Conservation (phyloP, 352 stramenopile species). For the Pseudoperonospora humuli region DNA sequence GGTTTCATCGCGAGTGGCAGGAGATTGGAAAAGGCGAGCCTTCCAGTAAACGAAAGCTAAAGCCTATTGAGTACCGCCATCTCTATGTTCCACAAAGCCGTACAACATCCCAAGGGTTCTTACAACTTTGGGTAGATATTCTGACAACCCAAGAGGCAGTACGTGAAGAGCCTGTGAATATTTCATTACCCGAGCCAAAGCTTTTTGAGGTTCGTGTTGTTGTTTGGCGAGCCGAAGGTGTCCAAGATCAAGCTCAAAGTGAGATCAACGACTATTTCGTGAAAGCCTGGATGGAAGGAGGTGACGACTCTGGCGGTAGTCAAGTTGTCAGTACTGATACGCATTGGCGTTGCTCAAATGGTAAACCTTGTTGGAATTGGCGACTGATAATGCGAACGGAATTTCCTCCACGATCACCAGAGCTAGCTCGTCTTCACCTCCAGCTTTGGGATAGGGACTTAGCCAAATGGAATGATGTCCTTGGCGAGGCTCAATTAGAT, state of each 20-base stretch:
- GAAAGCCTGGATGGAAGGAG: constrained; percentile 84
- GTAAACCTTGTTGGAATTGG: constrained; percentile 90
- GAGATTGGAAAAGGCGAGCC: constrained; percentile 28
- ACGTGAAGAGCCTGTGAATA: constrained; percentile 51
- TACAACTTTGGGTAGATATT: constrained; percentile 89
- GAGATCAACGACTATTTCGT: constrained; percentile 90
- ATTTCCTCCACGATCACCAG: constrained; percentile 60
- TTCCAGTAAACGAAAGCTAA: constrained; percentile 21
- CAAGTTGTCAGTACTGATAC: constrained; percentile 70
- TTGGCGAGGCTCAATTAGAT: constrained; percentile 80
- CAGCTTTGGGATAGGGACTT: constrained; percentile 92
- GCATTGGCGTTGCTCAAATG: constrained; percentile 88
- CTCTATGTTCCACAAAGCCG: constrained; percentile 67
- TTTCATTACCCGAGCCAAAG: constrained; percentile 53
- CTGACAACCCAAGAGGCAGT: constrained; percentile 63
- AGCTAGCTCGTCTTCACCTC: constrained; percentile 84
- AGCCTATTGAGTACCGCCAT: constrained; percentile 86
- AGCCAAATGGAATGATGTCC: constrained; percentile 88
- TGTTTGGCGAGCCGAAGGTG: constrained; percentile 84
- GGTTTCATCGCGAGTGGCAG: constrained; percentile 88
- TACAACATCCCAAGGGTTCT: constrained; percentile 52
- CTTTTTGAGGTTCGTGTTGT: constrained; percentile 86
- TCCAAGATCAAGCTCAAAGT: constrained; percentile 62
- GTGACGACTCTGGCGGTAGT: constrained; percentile 6
- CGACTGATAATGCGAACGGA: constrained; percentile 84